phyloP scores from a whole-genome alignment of 202 grass and related monocot species.

The Alloteropsis angusta region DNA sequence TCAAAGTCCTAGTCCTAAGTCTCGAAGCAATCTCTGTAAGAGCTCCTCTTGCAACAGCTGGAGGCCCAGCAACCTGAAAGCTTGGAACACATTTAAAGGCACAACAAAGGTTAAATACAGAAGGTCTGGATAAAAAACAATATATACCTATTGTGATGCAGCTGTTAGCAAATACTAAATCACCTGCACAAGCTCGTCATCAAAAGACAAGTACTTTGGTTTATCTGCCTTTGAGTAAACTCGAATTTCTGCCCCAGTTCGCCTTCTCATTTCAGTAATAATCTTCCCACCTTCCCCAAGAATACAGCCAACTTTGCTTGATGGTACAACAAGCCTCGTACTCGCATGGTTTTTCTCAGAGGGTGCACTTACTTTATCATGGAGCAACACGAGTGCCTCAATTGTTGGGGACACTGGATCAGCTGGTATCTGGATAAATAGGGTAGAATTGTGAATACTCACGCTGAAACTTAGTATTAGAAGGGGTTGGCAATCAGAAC shows the following conservation, averaged over 20 bases:
- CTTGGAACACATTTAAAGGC: conserved; percentile 43
- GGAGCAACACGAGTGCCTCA: conserved; percentile 81
- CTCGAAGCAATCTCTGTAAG: conserved; percentile 78
- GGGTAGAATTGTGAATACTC: conserved; percentile 10
- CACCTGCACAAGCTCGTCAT: conserved; percentile 96
- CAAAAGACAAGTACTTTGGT: conserved; percentile 73
- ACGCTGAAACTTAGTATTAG: not conserved
- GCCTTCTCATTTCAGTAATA: conserved; percentile 95
- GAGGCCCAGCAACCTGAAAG: conserved; percentile 75
- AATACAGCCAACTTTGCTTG: conserved; percentile 92
- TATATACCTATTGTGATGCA: not conserved
- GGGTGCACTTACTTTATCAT: conserved; percentile 57
- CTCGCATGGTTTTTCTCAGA: conserved; percentile 56
- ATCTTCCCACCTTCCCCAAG: conserved; percentile 88
- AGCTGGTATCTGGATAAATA: conserved; percentile 47
- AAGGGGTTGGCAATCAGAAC: conserved; percentile 3
- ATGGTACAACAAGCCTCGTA: conserved; percentile 84
- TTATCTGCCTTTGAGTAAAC: conserved; percentile 87
- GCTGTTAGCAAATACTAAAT: conserved; percentile 23
- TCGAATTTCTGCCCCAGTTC: conserved; percentile 74
- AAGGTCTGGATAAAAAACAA: conserved; percentile 15
- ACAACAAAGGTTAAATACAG: conserved; percentile 19
- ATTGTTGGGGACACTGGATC: conserved; percentile 79
- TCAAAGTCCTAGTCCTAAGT: conserved; percentile 78
- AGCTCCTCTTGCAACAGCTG: conserved; percentile 65